These are phyloP conservation scores for Parachlorella kessleri DNA, from an alignment of 139 green algal genomes.

Conservation along the genomic window DNA sequence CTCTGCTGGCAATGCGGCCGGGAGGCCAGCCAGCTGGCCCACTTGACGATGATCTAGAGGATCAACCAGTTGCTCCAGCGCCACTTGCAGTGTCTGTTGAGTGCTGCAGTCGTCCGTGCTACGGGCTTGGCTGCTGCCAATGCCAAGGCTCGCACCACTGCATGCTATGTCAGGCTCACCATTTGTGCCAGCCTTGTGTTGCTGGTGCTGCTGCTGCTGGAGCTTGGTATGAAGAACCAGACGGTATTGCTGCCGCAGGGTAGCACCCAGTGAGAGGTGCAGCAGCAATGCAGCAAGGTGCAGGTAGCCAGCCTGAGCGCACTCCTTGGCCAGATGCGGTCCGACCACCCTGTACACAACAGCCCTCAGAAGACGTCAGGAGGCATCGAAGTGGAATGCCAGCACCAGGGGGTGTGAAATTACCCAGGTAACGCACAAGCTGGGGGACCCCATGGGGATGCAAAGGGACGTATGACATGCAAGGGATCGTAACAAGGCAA, in stretches of 20 bases:
- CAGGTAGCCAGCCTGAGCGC: constrained; percentile 22
- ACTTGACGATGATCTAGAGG: not conserved
- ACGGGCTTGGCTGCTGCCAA: not conserved
- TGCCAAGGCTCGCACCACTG: not conserved
- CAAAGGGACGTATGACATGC: not conserved
- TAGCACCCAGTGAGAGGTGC: constrained; percentile 46
- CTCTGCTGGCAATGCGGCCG: too few relatives aligned
- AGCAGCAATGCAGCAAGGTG: constrained; percentile 52
- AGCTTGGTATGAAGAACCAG: constrained; percentile 46
- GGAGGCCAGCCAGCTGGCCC: not conserved
- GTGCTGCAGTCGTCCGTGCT: not conserved
- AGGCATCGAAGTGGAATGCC: not conserved
- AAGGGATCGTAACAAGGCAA: not conserved
- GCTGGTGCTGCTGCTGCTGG: constrained; percentile 12
- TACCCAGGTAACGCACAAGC: constrained; percentile 19
- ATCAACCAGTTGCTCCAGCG: not conserved
- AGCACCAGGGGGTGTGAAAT: not conserved
- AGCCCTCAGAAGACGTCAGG: not conserved
- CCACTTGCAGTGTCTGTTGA: not conserved
- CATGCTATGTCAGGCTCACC: not conserved
- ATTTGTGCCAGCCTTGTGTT: constrained; percentile 3
- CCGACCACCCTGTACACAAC: constrained; percentile 21
- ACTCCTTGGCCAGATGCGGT: constrained; percentile 15
- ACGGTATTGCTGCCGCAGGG: constrained; percentile 34
- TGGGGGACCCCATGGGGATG: not conserved